phyloP scores from a whole-genome alignment of 305 asterid genomes.

The Fraxinus nigra region DNA sequence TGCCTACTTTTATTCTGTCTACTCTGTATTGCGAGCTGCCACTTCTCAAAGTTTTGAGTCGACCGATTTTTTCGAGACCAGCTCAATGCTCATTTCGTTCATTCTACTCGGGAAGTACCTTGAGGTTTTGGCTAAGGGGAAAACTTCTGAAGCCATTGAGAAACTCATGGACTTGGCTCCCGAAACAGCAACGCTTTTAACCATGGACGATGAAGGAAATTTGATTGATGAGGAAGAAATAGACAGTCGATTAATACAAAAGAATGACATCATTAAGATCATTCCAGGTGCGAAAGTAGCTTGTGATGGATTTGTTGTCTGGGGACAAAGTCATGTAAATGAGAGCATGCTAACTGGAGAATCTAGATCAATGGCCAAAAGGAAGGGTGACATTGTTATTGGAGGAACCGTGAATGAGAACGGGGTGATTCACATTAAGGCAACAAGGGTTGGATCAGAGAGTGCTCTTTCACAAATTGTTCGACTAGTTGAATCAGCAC shows the following conservation, averaged over 20 bases:
- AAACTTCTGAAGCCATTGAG: slow-evolving; percentile 64
- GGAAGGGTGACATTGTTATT: slow-evolving; percentile 42
- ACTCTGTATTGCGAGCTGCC: slow-evolving; percentile 64
- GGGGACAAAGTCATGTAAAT: slow-evolving; percentile 53
- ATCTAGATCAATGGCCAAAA: slow-evolving; percentile 38
- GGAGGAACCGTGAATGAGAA: slow-evolving; percentile 59
- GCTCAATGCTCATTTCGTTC: slow-evolving; percentile 57
- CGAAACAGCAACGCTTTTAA: slow-evolving; percentile 46
- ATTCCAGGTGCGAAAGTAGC: slow-evolving; percentile 58
- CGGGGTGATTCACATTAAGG: slow-evolving; percentile 48
- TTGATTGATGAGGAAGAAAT: slow-evolving; percentile 52
- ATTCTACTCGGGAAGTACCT: slow-evolving; percentile 55
- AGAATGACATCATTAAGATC: slow-evolving; percentile 46
- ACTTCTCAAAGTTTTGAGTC: slow-evolving; percentile 50
- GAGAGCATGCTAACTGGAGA: slow-evolving; percentile 78
- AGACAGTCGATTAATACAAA: slow-evolving; percentile 45
- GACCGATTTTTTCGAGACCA: slow-evolving; percentile 57
- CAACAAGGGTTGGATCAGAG: slow-evolving; percentile 55
- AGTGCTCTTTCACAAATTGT: slow-evolving; percentile 57
- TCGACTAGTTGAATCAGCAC: slow-evolving; percentile 58
- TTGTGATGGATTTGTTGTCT: slow-evolving; percentile 47
- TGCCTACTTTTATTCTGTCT: slow-evolving; percentile 74
- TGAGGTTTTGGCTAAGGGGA: slow-evolving; percentile 60
- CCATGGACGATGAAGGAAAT: slow-evolving; percentile 44
- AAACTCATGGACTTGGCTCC: slow-evolving; percentile 81